Percentiles rank a stretch among this genome's conserved stretches.
Evolutionary conservation across 2,329 filamentous ascomycete genomes (phyloP).

Genomic region (Fusarium domesticum): DNA sequence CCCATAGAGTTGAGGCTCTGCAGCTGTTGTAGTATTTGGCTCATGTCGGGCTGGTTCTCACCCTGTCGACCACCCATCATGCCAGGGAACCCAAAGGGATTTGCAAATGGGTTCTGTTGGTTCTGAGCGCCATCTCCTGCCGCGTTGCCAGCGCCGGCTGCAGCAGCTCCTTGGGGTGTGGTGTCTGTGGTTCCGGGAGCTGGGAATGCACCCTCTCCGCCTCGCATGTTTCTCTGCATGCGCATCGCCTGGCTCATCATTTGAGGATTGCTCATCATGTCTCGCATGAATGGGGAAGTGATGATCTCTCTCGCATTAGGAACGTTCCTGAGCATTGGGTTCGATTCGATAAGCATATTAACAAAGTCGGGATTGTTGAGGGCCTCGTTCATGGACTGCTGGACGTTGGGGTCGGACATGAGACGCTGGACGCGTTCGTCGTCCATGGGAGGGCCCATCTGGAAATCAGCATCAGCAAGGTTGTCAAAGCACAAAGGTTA

Average conservation of each 20-base stretch:
- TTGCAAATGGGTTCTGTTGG: conserved; percentile 44
- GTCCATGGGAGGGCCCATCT: conserved; percentile 88
- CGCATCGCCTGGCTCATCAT: conserved; percentile 78
- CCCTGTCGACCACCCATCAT: conserved; percentile 18
- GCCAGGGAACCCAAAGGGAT: conserved; percentile 32
- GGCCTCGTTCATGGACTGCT: conserved; percentile 87
- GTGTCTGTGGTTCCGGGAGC: conserved; percentile 90
- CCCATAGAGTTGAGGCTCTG: conserved; percentile 30
- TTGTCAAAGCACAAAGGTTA: not conserved
- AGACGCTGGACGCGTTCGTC: conserved; percentile 79
- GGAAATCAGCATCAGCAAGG: conserved; percentile 11
- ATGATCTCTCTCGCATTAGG: conserved; percentile 80
- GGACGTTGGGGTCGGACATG: conserved; percentile 84
- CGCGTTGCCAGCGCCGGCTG: conserved; percentile 27
- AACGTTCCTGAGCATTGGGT: conserved; percentile 74
- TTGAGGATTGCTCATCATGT: conserved; percentile 90
- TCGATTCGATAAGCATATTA: conserved; percentile 90
- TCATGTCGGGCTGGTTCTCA: conserved; percentile 12
- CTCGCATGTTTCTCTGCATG: conserved; percentile 71
- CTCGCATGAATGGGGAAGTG: conserved; percentile 80
- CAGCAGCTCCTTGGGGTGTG: conserved; percentile 56
- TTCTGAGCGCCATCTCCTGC: conserved; percentile 31
- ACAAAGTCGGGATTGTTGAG: conserved; percentile 93
- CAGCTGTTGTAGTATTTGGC: conserved; percentile 29
- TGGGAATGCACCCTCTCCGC: conserved; percentile 65